Conservation (phyloP, 108 stramenopile genomes). For the Craspedostauros australis region DNA sequence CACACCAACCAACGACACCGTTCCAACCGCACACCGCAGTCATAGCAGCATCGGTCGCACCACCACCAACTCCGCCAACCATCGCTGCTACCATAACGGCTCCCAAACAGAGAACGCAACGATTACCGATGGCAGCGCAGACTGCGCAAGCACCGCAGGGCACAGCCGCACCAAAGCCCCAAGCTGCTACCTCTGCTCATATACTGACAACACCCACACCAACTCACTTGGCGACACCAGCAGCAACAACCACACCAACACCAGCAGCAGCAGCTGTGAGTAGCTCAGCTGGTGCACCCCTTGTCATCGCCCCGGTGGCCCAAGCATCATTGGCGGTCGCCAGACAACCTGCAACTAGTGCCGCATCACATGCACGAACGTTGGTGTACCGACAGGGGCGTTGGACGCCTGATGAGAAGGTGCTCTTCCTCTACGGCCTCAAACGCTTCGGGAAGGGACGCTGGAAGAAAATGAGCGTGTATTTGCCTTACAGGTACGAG, state of each 20-base stretch:
- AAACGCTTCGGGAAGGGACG: slow-evolving; percentile 76
- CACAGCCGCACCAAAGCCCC: too few relatives aligned
- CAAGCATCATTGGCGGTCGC: not conserved
- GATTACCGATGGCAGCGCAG: too few relatives aligned
- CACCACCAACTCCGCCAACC: too few relatives aligned
- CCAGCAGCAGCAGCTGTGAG: not conserved
- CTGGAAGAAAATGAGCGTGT: slow-evolving; percentile 83
- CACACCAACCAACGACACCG: too few relatives aligned
- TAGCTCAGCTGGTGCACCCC: not conserved
- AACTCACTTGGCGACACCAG: not conserved
- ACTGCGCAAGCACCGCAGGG: too few relatives aligned
- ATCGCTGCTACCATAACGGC: too few relatives aligned
- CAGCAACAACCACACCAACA: slow-evolving; percentile 1
- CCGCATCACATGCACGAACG: not conserved
- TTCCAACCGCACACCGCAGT: too few relatives aligned
- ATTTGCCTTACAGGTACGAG: slow-evolving; percentile 44
- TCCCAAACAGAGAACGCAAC: too few relatives aligned
- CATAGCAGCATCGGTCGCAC: too few relatives aligned
- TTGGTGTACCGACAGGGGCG: slow-evolving; percentile 46
- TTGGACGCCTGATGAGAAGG: slow-evolving; percentile 90
- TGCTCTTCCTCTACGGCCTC: slow-evolving; percentile 81
- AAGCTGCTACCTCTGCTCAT: too few relatives aligned
- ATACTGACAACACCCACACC: not conserved
- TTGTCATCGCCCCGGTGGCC: not conserved
- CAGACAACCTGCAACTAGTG: too few relatives aligned